A percentile compares a stretch with the other conserved stretches of the same genome.
Conservation (phyloP, 2,329 filamentous ascomycete species). For the Lasiodiplodia hormozganensis region DNA sequence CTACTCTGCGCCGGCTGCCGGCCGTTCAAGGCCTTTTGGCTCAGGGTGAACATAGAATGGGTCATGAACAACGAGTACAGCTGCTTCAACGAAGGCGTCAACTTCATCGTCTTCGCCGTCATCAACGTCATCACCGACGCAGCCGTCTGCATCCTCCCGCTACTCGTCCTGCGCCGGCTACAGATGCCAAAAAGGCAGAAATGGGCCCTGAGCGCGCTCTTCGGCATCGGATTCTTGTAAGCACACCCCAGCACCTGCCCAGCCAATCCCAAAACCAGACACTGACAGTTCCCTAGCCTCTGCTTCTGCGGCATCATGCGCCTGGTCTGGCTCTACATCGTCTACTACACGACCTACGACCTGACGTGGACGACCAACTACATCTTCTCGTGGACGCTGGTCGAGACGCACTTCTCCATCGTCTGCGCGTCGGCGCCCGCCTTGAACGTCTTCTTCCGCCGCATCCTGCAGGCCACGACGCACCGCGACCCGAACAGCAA, state of each 20-base stretch:
- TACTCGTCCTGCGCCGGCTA: constrained; percentile 53
- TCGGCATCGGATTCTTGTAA: constrained; percentile 53
- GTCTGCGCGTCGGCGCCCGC: constrained; percentile 54
- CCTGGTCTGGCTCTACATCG: constrained; percentile 45
- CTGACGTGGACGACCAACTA: constrained; percentile 49
- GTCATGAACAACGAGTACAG: not conserved
- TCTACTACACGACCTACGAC: constrained; percentile 47
- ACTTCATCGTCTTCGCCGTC: constrained; percentile 47
- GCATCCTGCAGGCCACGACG: not conserved
- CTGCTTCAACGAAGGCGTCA: constrained; percentile 48
- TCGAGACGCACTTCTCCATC: constrained; percentile 52
- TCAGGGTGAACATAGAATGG: constrained; percentile 40
- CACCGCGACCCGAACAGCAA: not conserved
- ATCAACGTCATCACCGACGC: constrained; percentile 51
- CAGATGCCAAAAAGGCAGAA: constrained; percentile 53
- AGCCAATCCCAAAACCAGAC: too few species aligned
- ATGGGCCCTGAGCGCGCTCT: constrained; percentile 52
- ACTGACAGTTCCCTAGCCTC: constrained; percentile 33
- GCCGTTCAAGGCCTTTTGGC: constrained; percentile 51
- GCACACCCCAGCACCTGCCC: too few species aligned
- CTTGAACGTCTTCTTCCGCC: constrained; percentile 49
- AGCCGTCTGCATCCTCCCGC: constrained; percentile 50
- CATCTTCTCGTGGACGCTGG: constrained; percentile 50
- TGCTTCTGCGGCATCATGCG: constrained; percentile 47
- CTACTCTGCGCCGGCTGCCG: constrained; percentile 47